Conservation (phyloP, 2,329 filamentous ascomycete species). For the Stagonosporopsis rhizophila region DNA sequence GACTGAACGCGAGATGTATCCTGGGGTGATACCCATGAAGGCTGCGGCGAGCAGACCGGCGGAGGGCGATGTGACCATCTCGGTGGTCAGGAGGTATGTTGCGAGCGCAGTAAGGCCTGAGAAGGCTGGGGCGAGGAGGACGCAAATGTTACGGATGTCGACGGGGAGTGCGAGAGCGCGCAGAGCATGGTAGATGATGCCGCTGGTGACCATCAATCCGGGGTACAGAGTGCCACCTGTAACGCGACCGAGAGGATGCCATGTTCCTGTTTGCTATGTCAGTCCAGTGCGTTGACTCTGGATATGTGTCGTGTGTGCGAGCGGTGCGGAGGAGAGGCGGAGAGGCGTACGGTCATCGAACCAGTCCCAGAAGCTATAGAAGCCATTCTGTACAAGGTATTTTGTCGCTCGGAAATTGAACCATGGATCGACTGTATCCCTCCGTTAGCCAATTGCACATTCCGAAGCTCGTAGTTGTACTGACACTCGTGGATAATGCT, state of each 20-base stretch:
- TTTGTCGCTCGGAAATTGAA: conserved; percentile 99
- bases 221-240: conserved; percentile 99
- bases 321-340: conserved; percentile 11
- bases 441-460: conserved; percentile 35
- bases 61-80: conserved; percentile 95
- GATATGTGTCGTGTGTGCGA: neutral
- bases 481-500: conserved; percentile 99
- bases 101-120: conserved; percentile 93
- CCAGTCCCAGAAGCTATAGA: conserved; percentile 99
- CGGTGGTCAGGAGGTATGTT: conserved; percentile 92
- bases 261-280: conserved; percentile 69
- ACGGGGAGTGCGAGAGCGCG: conserved; percentile 88
- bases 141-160: conserved; percentile 98
- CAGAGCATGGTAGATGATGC: conserved; percentile 92
- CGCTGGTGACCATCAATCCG: conserved; percentile 98
- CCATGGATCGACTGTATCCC: conserved; percentile 87
- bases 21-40: conserved; percentile 97
- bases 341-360: conserved; percentile 85
- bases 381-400: conserved; percentile 94
- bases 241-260: conserved; percentile 97
- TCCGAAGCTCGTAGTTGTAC: conserved; percentile 52
- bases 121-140: conserved; percentile 91
- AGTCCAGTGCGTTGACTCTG: conserved; percentile 21
- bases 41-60: conserved; percentile 91
- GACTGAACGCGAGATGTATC: conserved; percentile 97